Percentiles rank a stretch among this genome's conserved stretches.
Evolutionary conservation across 768 basidiomycete species (phyloP).

Genomic region (Lentinus tigrinus): DNA sequence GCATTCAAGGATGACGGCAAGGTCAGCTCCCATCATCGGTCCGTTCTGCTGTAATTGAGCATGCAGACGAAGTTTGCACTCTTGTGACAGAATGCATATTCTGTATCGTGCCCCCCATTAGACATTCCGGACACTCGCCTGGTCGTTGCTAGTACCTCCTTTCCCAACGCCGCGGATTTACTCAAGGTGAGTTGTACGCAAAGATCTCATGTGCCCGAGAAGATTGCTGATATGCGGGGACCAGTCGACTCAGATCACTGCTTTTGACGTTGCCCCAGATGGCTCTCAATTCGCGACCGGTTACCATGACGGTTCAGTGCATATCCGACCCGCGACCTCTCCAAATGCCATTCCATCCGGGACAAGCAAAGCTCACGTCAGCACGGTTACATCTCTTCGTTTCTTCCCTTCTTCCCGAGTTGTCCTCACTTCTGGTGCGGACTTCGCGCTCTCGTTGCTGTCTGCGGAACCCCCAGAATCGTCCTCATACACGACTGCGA

Average conservation of each 20-base stretch:
- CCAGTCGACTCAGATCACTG: slow-evolving; percentile 55
- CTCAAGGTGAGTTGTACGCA: slow-evolving; percentile 21
- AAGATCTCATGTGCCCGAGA: background rate
- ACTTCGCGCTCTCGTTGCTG: slow-evolving; percentile 66
- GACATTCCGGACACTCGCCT: slow-evolving; percentile 48
- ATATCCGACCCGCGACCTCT: slow-evolving; percentile 42
- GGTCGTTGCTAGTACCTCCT: slow-evolving; percentile 50
- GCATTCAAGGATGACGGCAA: slow-evolving; percentile 37
- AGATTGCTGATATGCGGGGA: background rate
- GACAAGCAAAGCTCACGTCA: slow-evolving; percentile 46
- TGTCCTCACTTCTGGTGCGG: slow-evolving; percentile 65
- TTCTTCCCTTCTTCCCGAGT: slow-evolving; percentile 76
- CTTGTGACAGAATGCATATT: slow-evolving; percentile 34
- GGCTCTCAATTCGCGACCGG: slow-evolving; percentile 57
- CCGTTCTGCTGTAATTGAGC: background rate
- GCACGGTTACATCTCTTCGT: slow-evolving; percentile 52
- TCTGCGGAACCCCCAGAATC: slow-evolving; percentile 47
- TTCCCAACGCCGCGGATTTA: slow-evolving; percentile 45
- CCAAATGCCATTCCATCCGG: slow-evolving; percentile 21
- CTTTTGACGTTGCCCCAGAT: slow-evolving; percentile 64
- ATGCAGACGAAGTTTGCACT: slow-evolving; percentile 1
- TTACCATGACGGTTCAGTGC: slow-evolving; percentile 57
- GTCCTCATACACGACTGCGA: slow-evolving; percentile 23
- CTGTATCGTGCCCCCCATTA: slow-evolving; percentile 47
- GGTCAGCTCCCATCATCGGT: slow-evolving; percentile 27